Evolutionary conservation across 306 rosid species (phyloP).

Genomic region (Lathyrus tuberosus): DNA sequence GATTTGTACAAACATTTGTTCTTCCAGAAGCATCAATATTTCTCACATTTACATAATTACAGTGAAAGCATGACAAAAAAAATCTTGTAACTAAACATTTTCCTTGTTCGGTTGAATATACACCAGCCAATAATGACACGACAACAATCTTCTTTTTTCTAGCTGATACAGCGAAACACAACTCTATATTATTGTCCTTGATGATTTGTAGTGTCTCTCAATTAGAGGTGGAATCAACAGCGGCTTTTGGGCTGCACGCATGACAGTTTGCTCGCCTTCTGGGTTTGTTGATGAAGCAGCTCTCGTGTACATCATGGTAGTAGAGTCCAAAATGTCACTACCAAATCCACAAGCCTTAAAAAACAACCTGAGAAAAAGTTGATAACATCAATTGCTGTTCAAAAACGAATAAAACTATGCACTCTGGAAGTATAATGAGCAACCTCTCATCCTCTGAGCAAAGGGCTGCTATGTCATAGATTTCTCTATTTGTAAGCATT

Average conservation of each 20-base stretch:
- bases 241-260: slow-evolving; percentile 53
- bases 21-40: slow-evolving; percentile 12
- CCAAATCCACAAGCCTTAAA: slow-evolving; percentile 88
- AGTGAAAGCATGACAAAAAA: slow-evolving; percentile 3
- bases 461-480: slow-evolving; percentile 60
- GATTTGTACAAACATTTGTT: background rate
- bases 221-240: slow-evolving; percentile 57
- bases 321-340: slow-evolving; percentile 68
- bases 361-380: slow-evolving; percentile 58
- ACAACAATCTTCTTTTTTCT: slow-evolving; percentile 17
- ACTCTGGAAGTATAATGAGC: slow-evolving; percentile 24
- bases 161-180: slow-evolving; percentile 14
- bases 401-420: slow-evolving; percentile 16
- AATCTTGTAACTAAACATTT: slow-evolving; percentile 20
- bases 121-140: slow-evolving; percentile 19
- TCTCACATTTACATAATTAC: slow-evolving; percentile 31
- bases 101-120: slow-evolving; percentile 14
- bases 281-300: slow-evolving; percentile 40
- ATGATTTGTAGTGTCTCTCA: slow-evolving; percentile 32
- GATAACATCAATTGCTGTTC: slow-evolving; percentile 31
- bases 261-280: slow-evolving; percentile 47
- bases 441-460: slow-evolving; percentile 80
- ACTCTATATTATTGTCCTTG: slow-evolving; percentile 29
- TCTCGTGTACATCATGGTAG: slow-evolving; percentile 72
- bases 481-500: slow-evolving; percentile 60